Evolutionary conservation across 1,139 yeast species (phyloP).

Genomic region (Keqinozyma sinolaborantium): DNA sequence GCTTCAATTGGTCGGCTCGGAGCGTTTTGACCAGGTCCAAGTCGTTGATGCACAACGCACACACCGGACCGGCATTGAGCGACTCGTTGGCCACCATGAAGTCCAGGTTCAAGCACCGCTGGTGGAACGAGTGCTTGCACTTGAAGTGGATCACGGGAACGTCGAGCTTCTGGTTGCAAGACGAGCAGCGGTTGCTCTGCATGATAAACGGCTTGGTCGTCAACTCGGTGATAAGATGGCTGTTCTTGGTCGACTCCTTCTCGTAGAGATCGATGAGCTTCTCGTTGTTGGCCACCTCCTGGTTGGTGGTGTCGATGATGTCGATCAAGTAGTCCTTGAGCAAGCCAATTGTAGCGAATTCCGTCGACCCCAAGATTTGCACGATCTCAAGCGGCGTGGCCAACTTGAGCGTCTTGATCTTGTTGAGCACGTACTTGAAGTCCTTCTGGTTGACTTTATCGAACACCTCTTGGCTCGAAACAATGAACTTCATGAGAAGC

Average conservation of each 20-base stretch:
- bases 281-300: conserved; percentile 66
- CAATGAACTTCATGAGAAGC: conserved; percentile 61
- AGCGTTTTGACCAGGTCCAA: conserved; percentile 62
- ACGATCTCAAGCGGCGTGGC: conserved; percentile 77
- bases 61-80: conserved; percentile 24
- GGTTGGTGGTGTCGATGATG: conserved; percentile 56
- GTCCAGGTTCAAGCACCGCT: conserved; percentile 64
- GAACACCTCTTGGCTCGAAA: conserved; percentile 55
- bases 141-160: conserved; percentile 81
- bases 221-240: conserved; percentile 50
- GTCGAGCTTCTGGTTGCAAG: conserved; percentile 68
- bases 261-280: conserved; percentile 68
- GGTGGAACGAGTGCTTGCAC: conserved; percentile 87
- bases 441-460: conserved; percentile 51
- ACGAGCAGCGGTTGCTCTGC: conserved; percentile 67
- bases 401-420: conserved; percentile 49
- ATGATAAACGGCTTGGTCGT: conserved; percentile 55
- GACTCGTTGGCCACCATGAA: conserved; percentile 15
- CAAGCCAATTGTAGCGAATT: conserved; percentile 67
- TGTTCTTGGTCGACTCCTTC: conserved; percentile 58
- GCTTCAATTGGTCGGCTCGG: conserved; percentile 56
- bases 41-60: conserved; percentile 74
- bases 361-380: conserved; percentile 53
- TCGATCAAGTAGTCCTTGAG: conserved; percentile 68
- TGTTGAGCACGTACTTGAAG: conserved; percentile 47